Base-by-base conservation (phyloP, 1,284 basidiomycete genomes). In the Rhodotorula sp. region DNA sequence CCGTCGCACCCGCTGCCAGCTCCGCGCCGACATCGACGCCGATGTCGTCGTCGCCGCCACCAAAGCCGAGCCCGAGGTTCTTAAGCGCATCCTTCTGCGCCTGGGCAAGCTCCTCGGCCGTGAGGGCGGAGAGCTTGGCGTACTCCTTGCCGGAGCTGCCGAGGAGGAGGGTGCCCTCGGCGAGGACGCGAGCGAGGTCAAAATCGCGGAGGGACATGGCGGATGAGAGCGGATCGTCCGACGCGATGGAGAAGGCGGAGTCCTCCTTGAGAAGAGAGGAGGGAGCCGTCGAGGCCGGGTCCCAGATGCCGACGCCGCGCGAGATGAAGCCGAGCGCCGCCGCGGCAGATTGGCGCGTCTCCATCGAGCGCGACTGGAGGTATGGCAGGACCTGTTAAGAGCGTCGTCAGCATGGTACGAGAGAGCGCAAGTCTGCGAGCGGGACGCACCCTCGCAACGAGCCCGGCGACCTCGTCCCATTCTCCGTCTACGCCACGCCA, bases 271-370 rank as follows among this genome's bases (percentile, higher is more conserved):
- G 63, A 32, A 58, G n/a, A 32, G 69, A 44, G 19, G 70, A 64
- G 0, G 75, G 62, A 21, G 75, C 59, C 27, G 72, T 73, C 27
- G 63, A 80, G 62, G 84, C 76, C 61, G 92, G 91, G 74, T 85
- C 84, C 94, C 94, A 96, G 27, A 91, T 83, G 2, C 93, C 92
- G 12, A 92, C 89, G 27, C 91, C 86, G 21, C 88, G 85, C 78
- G 91, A 94, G 74, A 96, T 93, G 75, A 92, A 89, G 0, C 91
- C 92, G 62, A 96, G 85, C 3, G 94, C 91, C 65, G 88, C 87
- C 1, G 91, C 91, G 7, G 92, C 91, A 1, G 94, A 91, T 3
- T 88, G 87, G 66, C 93, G 87, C 2, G 94, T 94, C 74, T 97
- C 93, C 78, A 88, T 89, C 51, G 89, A 91, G 83, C 90, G 91